These are phyloP conservation scores for Isatis tinctoria DNA, from an alignment of 345 rosid genomes.

Conservation along the genomic window DNA sequence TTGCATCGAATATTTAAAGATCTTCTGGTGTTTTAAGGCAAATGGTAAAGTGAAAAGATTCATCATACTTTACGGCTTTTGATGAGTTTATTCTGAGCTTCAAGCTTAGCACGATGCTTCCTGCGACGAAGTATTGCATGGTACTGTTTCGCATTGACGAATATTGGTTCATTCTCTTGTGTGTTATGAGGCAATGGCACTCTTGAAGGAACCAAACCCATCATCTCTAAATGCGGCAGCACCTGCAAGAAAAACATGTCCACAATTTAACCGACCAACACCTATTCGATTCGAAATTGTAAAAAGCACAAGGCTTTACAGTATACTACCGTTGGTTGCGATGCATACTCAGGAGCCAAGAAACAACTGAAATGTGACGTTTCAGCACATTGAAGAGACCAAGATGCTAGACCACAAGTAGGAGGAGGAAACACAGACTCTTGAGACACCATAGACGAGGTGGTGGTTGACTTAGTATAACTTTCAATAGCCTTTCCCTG, in stretches of 20 bases:
- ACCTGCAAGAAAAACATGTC: constrained; percentile 24
- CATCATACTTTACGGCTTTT: constrained; percentile 64
- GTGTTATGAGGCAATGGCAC: constrained; percentile 62
- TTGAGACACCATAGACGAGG: constrained; percentile 40
- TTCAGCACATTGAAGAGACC: constrained; percentile 46
- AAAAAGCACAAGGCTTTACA: not conserved
- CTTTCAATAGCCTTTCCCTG: constrained; percentile 35
- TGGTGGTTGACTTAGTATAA: constrained; percentile 28
- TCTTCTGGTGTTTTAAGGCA: not conserved
- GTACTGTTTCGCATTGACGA: constrained; percentile 83
- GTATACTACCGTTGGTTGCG: constrained; percentile 42
- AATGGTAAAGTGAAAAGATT: not conserved
- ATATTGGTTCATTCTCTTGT: constrained; percentile 57
- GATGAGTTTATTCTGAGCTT: constrained; percentile 70
- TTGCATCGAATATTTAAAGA: not conserved
- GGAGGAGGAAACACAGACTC: constrained; percentile 44
- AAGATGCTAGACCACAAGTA: constrained; percentile 28
- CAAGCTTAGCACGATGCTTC: constrained; percentile 74
- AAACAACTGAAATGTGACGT: constrained; percentile 45
- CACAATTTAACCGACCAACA: not conserved
- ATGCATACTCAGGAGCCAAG: constrained; percentile 42
- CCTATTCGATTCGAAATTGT: not conserved
- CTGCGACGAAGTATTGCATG: constrained; percentile 81
- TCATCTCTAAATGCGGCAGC: constrained; percentile 45
- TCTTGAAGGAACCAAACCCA: constrained; percentile 48